Conservation (phyloP, 768 basidiomycete genomes). For the Cytidiella melzeri region DNA sequence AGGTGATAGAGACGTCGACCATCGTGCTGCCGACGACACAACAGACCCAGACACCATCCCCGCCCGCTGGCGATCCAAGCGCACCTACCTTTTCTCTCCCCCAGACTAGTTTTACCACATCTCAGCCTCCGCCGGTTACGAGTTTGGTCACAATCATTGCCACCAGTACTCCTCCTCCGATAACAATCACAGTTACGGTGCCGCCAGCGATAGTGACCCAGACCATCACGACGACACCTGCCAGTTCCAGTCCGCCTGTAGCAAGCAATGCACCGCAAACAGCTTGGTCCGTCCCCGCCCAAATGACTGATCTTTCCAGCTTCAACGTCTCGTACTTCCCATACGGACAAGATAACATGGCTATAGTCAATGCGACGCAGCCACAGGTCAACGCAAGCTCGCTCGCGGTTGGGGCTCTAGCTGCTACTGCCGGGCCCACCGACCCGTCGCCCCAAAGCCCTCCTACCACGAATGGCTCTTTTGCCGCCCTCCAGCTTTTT, state of each 20-base stretch:
- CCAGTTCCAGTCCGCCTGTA: constrained; percentile 10
- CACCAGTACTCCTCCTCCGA: constrained; percentile 12
- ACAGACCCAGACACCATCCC: constrained; percentile 1
- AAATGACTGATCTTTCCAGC: constrained; percentile 50
- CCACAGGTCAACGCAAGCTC: constrained; percentile 24
- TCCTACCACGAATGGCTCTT: constrained; percentile 25
- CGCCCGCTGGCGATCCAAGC: neutral
- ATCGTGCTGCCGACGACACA: constrained; percentile 1
- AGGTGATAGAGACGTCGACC: constrained; percentile 12
- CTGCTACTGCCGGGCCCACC: constrained; percentile 10
- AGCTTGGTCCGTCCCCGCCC: constrained; percentile 45
- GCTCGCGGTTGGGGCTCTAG: constrained; percentile 10
- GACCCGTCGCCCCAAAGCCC: constrained; percentile 11
- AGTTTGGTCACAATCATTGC: constrained; percentile 13
- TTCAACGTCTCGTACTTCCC: constrained; percentile 58
- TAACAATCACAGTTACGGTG: constrained; percentile 17
- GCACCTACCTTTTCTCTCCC: neutral
- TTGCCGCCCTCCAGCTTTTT: constrained; percentile 51
- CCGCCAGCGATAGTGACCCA: constrained; percentile 15
- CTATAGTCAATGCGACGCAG: constrained; percentile 46
- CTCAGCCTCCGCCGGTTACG: constrained; percentile 1
- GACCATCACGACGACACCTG: constrained; percentile 14
- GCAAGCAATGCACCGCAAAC: constrained; percentile 4
- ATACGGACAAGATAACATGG: constrained; percentile 47
- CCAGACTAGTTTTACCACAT: neutral